A percentile compares a stretch with the other conserved stretches of the same genome.
These are phyloP conservation scores for Maudiozyma bulderi DNA, from an alignment of 805 yeast genomes.

Conservation along the genomic window DNA sequence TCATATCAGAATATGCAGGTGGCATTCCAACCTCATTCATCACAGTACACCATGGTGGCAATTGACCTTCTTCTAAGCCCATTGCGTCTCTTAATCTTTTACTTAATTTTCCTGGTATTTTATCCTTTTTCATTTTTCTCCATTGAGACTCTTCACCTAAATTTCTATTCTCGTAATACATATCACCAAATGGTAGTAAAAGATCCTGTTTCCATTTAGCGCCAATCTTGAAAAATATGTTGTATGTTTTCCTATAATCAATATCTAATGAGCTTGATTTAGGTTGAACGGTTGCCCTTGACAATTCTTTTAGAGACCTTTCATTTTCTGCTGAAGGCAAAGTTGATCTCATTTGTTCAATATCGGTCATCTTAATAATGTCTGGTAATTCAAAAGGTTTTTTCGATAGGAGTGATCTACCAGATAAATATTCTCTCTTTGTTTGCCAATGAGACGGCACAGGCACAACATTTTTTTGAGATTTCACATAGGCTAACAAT, in stretches of 20 bases:
- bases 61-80: conserved; percentile 46
- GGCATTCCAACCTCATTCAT: conserved; percentile 73
- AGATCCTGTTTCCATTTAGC: conserved; percentile 48
- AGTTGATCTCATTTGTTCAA: conserved; percentile 72
- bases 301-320: conserved; percentile 51
- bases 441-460: conserved; percentile 82
- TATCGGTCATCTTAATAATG: conserved; percentile 74
- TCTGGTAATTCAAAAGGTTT: conserved; percentile 70
- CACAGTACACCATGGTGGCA: conserved; percentile 73
- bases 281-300: conserved; percentile 81
- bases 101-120: conserved; percentile 65
- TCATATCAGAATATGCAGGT: conserved; percentile 63
- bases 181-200: conserved; percentile 60
- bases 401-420: conserved; percentile 56
- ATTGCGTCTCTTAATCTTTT: conserved; percentile 54
- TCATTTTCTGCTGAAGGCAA: conserved; percentile 32
- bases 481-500: conserved; percentile 53
- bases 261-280: conserved; percentile 78
- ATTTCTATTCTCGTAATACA: conserved; percentile 72
- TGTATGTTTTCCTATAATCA: conserved; percentile 71
- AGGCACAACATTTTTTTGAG: conserved; percentile 54
- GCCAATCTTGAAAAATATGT: conserved; percentile 80
- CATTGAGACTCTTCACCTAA: conserved; percentile 35
- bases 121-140: conserved; percentile 26
- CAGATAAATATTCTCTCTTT: conserved; percentile 63